Evolutionary conservation across 2,329 filamentous ascomycete species (phyloP).

Genomic region (Fusarium bactridioides): DNA sequence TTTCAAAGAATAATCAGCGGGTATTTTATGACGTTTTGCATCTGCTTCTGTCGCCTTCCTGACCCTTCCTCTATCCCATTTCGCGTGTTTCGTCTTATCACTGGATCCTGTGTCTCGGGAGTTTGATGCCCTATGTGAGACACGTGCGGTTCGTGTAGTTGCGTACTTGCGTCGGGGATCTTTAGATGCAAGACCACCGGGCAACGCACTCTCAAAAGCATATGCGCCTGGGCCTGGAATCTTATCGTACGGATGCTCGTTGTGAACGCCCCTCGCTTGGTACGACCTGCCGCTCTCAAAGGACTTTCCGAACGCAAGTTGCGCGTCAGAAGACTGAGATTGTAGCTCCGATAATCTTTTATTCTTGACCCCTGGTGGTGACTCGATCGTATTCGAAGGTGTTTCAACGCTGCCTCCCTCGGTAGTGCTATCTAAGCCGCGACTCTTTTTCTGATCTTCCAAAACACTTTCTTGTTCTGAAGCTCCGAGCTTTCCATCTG

Average conservation of each 20-base stretch:
- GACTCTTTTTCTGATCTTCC: fast-evolving
- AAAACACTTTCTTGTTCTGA: fast-evolving
- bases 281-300: neutral
- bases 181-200: fast-evolving
- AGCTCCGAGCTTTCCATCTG: fast-evolving
- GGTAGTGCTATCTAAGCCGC: fast-evolving
- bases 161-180: fast-evolving
- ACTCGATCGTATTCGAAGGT: fast-evolving
- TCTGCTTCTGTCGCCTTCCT: neutral
- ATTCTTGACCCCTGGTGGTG: fast-evolving
- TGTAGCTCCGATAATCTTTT: neutral
- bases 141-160: fast-evolving
- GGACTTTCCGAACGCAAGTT: neutral
- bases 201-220: fast-evolving
- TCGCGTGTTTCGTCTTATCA: fast-evolving
- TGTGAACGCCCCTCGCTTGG: fast-evolving
- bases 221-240: neutral
- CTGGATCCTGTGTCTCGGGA: fast-evolving
- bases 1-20: neutral
- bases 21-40: fast-evolving
- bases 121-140: fast-evolving
- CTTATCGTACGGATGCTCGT: fast-evolving
- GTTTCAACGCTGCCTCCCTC: fast-evolving
- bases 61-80: fast-evolving
- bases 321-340: neutral